These are phyloP conservation scores for Geotrichum candidum DNA, from an alignment of 1,139 yeast species.

Conservation along the genomic window DNA sequence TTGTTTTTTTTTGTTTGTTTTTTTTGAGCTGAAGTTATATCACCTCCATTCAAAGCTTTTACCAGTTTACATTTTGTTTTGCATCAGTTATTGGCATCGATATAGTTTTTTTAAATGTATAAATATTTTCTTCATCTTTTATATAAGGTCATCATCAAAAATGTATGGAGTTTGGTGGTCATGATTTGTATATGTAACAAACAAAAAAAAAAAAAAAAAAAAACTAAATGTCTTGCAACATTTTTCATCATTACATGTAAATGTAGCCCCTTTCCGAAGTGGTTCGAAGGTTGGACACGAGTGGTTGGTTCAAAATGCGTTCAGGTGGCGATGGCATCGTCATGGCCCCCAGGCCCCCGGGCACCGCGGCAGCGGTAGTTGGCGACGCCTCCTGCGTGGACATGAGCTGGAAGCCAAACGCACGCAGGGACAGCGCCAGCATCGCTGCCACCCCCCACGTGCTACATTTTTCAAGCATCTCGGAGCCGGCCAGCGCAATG, in stretches of 20 bases:
- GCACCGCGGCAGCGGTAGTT: not conserved
- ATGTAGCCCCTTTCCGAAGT: not conserved
- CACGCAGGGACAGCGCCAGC: conserved; percentile 27
- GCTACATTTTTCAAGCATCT: conserved; percentile 28
- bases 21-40: no score
- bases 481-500: conserved; percentile 30
- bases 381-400: not conserved
- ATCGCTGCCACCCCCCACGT: conserved; percentile 31
- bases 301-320: not conserved
- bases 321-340: not conserved
- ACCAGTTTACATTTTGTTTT: no score
- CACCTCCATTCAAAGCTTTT: no score
- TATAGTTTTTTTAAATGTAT: not conserved
- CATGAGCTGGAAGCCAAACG: conserved; percentile 22
- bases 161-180: not conserved
- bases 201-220: no score
- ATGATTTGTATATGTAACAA: no score
- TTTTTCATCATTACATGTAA: not conserved
- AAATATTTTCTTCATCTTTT: no score
- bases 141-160: no score
- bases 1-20: no score
- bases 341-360: not conserved
- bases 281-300: not conserved
- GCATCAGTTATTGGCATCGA: no score
- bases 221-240: no score